phyloP scores from a whole-genome alignment of 306 rosid genomes.

The Casuarina glauca region DNA sequence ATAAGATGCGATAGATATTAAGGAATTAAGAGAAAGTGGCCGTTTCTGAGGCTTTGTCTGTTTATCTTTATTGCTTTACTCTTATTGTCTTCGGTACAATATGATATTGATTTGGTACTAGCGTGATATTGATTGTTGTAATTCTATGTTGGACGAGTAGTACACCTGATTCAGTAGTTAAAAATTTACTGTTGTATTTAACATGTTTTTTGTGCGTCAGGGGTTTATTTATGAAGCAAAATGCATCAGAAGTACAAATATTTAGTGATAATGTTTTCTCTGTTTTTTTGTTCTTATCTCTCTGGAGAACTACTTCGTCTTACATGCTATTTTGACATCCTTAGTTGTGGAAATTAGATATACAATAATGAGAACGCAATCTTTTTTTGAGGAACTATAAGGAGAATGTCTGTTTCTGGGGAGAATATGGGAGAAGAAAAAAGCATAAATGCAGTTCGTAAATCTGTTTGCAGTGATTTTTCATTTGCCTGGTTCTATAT shows the following conservation, averaged over 20 bases:
- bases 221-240: neutral
- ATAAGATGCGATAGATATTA: neutral
- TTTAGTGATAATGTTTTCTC: neutral
- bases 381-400: neutral
- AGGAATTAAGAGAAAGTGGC: neutral
- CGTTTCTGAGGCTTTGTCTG: neutral
- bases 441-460: neutral
- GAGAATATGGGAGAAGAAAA: neutral
- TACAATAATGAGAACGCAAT: neutral
- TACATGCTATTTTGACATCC: neutral
- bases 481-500: neutral
- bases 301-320: neutral
- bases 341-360: neutral
- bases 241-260: neutral
- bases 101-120: neutral
- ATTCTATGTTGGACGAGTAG: neutral
- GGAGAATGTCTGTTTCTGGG: neutral
- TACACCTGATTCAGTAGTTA: neutral
- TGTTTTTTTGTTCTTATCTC: neutral
- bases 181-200: neutral
- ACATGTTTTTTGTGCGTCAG: neutral
- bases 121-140: neutral
- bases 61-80: neutral
- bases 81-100: neutral
- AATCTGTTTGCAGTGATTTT: neutral